Evolutionary conservation across 805 yeast species (phyloP).

Genomic region (Yarrowia divulgata): DNA sequence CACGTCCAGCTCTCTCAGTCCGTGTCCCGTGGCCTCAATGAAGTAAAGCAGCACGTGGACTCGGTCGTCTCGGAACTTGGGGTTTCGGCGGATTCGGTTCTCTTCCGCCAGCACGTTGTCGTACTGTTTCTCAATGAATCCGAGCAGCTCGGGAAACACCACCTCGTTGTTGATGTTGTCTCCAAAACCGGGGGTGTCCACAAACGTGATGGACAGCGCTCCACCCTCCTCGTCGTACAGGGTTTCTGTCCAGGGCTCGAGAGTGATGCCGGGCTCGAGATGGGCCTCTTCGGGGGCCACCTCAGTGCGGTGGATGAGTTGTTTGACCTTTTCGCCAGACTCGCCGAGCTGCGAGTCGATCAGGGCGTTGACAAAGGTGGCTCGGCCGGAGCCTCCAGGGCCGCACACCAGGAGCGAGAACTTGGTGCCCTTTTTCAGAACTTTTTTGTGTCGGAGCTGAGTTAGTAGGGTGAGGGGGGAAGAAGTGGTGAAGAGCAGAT

Average conservation of each 20-base stretch:
- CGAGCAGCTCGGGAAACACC: conserved; percentile 59
- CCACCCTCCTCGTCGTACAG: conserved; percentile 65
- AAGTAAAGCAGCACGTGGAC: conserved; percentile 83
- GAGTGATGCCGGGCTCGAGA: conserved; percentile 31
- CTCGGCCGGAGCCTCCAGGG: conserved; percentile 74
- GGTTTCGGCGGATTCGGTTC: conserved; percentile 73
- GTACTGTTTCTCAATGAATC: conserved; percentile 72
- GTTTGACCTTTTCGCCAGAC: conserved; percentile 16
- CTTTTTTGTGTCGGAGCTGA: conserved; percentile 61
- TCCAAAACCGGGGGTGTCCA: conserved; percentile 81
- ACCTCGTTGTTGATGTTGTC: conserved; percentile 71
- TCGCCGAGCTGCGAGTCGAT: conserved; percentile 51
- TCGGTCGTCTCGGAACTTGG: conserved; percentile 72
- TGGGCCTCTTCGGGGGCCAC: conserved; percentile 28
- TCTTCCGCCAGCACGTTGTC: conserved; percentile 78
- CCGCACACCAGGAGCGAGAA: conserved; percentile 76
- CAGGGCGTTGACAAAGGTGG: conserved; percentile 73
- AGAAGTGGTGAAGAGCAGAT: too few species aligned
- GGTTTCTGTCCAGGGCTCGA: conserved; percentile 47
- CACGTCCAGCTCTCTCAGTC: conserved; percentile 72
- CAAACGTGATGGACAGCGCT: conserved; percentile 58
- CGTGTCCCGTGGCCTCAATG: conserved; percentile 66
- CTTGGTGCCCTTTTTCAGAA: conserved; percentile 66
- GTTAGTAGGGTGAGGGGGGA: neutral
- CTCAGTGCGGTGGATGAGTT: conserved; percentile 21